These are phyloP conservation scores for Leccinellum luteum DNA, from an alignment of 768 basidiomycete species.

Conservation along the genomic window DNA sequence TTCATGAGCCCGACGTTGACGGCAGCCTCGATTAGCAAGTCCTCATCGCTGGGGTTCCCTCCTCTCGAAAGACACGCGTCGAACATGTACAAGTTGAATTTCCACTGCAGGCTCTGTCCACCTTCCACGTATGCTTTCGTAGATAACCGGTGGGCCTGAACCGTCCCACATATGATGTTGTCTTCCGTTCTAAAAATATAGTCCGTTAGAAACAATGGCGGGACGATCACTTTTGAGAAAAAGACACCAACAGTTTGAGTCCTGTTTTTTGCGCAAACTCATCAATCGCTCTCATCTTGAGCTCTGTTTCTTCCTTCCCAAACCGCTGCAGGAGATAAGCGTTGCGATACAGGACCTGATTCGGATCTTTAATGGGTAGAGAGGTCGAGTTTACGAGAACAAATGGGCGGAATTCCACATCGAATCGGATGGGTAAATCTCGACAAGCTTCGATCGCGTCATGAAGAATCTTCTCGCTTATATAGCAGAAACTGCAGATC, in stretches of 20 bases:
- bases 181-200: slow-evolving; percentile 31
- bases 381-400: slow-evolving; percentile 16
- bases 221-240: background rate
- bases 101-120: slow-evolving; percentile 36
- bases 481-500: slow-evolving; percentile 38
- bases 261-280: slow-evolving; percentile 26
- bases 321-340: slow-evolving; percentile 20
- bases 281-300: slow-evolving; percentile 19
- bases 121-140: slow-evolving; percentile 38
- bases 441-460: slow-evolving; percentile 33
- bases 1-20: slow-evolving; percentile 35
- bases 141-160: slow-evolving; percentile 42
- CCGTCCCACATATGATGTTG: slow-evolving; percentile 38
- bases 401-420: slow-evolving; percentile 34
- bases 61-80: slow-evolving; percentile 38
- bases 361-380: background rate
- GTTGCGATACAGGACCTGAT: slow-evolving; percentile 15
- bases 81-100: slow-evolving; percentile 37
- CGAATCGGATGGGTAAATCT: slow-evolving; percentile 30
- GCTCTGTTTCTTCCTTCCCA: slow-evolving; percentile 26
- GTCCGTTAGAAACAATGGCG: background rate
- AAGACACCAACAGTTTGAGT: slow-evolving; percentile 21
- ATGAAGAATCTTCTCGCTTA: slow-evolving; percentile 33
- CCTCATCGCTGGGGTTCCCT: slow-evolving; percentile 33
- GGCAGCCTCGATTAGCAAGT: slow-evolving; percentile 36